Conservation (phyloP, 441 rosid species). For the Monsonia emarginata region DNA sequence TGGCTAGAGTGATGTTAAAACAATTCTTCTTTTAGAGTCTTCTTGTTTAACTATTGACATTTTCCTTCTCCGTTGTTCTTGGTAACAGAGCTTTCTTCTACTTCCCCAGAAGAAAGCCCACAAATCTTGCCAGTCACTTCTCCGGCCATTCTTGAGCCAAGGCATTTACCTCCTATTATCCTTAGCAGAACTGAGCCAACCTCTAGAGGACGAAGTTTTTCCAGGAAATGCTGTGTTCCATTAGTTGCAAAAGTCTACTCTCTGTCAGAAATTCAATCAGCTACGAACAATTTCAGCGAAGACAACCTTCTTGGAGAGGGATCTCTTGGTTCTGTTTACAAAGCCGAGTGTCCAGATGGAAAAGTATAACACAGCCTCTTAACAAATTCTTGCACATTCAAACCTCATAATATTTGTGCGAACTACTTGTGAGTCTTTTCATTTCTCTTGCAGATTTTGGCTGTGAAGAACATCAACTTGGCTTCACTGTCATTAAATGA, state of each 20-base stretch:
- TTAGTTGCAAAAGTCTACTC: constrained; percentile 45
- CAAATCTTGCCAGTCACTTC: constrained; percentile 31
- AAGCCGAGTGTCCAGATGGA: constrained; percentile 66
- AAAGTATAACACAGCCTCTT: constrained; percentile 34
- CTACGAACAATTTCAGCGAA: constrained; percentile 66
- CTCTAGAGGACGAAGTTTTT: constrained; percentile 44
- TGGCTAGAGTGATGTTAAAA: background rate
- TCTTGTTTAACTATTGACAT: constrained; percentile 4
- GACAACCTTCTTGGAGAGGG: constrained; percentile 74
- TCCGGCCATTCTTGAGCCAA: constrained; percentile 31
- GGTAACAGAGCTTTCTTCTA: constrained; percentile 26
- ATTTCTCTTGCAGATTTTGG: constrained; percentile 41
- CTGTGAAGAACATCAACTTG: constrained; percentile 63
- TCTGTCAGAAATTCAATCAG: constrained; percentile 64
- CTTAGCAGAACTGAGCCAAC: constrained; percentile 31
- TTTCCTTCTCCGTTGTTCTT: constrained; percentile 10
- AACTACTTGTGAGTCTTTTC: constrained; percentile 5
- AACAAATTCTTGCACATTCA: constrained; percentile 5
- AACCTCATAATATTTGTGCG: background rate
- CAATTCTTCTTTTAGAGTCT: background rate
- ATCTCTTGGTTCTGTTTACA: constrained; percentile 86
- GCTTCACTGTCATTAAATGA: constrained; percentile 63
- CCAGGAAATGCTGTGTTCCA: constrained; percentile 38
- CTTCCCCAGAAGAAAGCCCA: constrained; percentile 44
- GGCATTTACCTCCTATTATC: constrained; percentile 24